Evolutionary conservation across 768 basidiomycete genomes (phyloP).

Genomic region (Tulasnella calospora): DNA sequence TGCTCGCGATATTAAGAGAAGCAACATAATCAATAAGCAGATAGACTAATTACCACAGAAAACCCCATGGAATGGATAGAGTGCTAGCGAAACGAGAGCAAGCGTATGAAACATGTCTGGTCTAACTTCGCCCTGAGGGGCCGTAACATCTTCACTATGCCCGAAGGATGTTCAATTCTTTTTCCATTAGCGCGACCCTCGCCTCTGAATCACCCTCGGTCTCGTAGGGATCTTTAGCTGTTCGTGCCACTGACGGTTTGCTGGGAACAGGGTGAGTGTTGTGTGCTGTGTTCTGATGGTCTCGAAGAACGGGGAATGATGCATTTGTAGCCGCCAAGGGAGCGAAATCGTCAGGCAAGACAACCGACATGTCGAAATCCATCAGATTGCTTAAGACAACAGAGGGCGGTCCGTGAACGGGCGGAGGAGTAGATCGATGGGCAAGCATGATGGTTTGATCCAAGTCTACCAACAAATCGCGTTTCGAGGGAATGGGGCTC

Average conservation of each 20-base stretch:
- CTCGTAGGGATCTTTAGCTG: not conserved
- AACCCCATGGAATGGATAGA: not conserved
- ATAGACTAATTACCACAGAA: not conserved
- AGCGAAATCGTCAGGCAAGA: slow-evolving; percentile 14
- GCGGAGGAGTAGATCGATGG: not conserved
- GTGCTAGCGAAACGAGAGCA: not conserved
- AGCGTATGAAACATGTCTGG: not conserved
- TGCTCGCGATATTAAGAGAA: not conserved
- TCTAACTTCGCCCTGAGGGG: not conserved
- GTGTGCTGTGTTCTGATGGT: not conserved
- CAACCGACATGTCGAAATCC: slow-evolving; percentile 22
- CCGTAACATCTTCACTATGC: not conserved
- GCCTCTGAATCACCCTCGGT: not conserved
- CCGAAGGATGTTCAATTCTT: slow-evolving; percentile 12
- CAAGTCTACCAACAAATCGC: not conserved
- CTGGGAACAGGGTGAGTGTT: not conserved
- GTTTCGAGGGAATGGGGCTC: not conserved
- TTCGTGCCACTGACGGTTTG: not conserved
- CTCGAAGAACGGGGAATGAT: slow-evolving; percentile 6
- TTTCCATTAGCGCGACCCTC: slow-evolving; percentile 12
- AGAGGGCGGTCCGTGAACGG: not conserved
- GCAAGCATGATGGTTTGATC: slow-evolving; percentile 1
- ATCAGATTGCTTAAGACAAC: not conserved
- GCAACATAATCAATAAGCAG: slow-evolving; percentile 3
- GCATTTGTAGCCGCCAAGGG: not conserved